These are phyloP conservation scores for Cajanus cajan DNA, from an alignment of 306 rosid genomes.

Conservation along the genomic window DNA sequence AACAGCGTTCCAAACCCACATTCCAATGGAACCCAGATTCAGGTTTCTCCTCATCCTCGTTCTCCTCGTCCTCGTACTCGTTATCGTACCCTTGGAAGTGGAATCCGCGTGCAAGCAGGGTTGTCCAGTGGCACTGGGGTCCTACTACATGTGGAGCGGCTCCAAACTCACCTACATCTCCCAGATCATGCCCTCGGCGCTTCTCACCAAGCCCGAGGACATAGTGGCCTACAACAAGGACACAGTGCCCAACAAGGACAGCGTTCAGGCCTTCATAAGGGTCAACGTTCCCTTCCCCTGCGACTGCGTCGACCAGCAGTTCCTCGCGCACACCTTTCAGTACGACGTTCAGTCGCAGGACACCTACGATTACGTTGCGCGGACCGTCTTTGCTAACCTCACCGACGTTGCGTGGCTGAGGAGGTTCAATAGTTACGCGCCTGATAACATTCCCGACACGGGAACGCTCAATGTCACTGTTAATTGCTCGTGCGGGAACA, in stretches of 20 bases:
- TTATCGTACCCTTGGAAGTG: slow-evolving; percentile 19
- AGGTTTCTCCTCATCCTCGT: slow-evolving; percentile 14
- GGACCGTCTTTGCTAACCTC: slow-evolving; percentile 39
- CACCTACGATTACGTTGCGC: slow-evolving; percentile 40
- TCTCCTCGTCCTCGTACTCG: not conserved
- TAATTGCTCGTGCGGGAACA: slow-evolving; percentile 77
- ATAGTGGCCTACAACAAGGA: slow-evolving; percentile 55
- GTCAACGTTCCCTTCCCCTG: slow-evolving; percentile 68
- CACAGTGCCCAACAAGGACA: slow-evolving; percentile 40
- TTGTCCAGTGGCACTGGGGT: slow-evolving; percentile 61
- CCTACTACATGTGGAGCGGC: slow-evolving; percentile 35
- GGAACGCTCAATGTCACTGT: slow-evolving; percentile 52
- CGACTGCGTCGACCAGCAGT: slow-evolving; percentile 45
- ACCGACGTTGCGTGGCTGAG: slow-evolving; percentile 52
- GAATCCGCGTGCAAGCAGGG: slow-evolving; percentile 50
- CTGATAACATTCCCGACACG: slow-evolving; percentile 40
- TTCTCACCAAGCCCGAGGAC: slow-evolving; percentile 7
- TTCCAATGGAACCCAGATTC: slow-evolving; percentile 46
- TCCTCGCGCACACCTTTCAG: slow-evolving; percentile 53
- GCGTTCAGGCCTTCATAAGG: not conserved
- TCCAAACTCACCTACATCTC: slow-evolving; percentile 38
- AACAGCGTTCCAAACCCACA: too few relatives aligned
- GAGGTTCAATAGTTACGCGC: slow-evolving; percentile 40
- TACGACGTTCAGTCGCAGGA: slow-evolving; percentile 40
- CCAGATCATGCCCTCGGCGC: slow-evolving; percentile 11